Percentiles rank a stretch among this genome's conserved stretches.
These are phyloP conservation scores for Takashimella tepidaria DNA, from an alignment of 1,284 basidiomycete species.

Conservation along the genomic window DNA sequence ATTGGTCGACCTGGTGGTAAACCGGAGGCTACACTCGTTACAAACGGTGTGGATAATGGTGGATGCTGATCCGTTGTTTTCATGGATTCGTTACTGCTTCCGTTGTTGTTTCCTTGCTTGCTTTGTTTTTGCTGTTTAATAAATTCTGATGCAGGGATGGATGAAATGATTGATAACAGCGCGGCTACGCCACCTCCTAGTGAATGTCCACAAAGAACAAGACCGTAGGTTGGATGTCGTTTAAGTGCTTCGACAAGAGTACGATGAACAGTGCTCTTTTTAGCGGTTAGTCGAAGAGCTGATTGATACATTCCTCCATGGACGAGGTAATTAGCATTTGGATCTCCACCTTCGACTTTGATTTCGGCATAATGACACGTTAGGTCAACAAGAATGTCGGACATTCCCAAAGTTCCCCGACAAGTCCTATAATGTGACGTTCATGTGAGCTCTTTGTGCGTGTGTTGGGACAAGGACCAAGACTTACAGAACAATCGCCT, in stretches of 20 bases:
- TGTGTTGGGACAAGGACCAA: neutral
- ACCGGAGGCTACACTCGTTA: slow-evolving; percentile 48
- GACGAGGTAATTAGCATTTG: slow-evolving; percentile 47
- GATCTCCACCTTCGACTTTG: slow-evolving; percentile 45
- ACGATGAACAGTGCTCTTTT: slow-evolving; percentile 49
- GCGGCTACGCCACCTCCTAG: slow-evolving; percentile 53
- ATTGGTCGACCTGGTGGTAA: slow-evolving; percentile 52
- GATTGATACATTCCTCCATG: slow-evolving; percentile 53
- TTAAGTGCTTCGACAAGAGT: slow-evolving; percentile 47
- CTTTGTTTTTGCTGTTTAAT: too few species aligned
- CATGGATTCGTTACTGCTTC: slow-evolving; percentile 18
- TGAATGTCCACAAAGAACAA: slow-evolving; percentile 51
- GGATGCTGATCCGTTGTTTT: slow-evolving; percentile 34
- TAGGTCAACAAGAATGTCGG: slow-evolving; percentile 53
- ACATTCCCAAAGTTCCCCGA: slow-evolving; percentile 51
- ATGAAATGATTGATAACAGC: slow-evolving; percentile 42
- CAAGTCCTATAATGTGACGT: slow-evolving; percentile 45
- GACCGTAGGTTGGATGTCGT: slow-evolving; percentile 49
- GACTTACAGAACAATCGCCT: slow-evolving; percentile 47
- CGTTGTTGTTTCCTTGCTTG: too few species aligned
- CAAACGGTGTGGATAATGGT: slow-evolving; percentile 48
- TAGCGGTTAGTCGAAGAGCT: slow-evolving; percentile 46
- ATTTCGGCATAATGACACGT: slow-evolving; percentile 51
- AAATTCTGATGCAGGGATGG: slow-evolving; percentile 39
- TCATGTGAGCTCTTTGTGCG: slow-evolving; percentile 2